Percentiles rank a stretch among this genome's conserved stretches.
phyloP scores from a whole-genome alignment of 306 rosid genomes.

The Citrullus amarus region DNA sequence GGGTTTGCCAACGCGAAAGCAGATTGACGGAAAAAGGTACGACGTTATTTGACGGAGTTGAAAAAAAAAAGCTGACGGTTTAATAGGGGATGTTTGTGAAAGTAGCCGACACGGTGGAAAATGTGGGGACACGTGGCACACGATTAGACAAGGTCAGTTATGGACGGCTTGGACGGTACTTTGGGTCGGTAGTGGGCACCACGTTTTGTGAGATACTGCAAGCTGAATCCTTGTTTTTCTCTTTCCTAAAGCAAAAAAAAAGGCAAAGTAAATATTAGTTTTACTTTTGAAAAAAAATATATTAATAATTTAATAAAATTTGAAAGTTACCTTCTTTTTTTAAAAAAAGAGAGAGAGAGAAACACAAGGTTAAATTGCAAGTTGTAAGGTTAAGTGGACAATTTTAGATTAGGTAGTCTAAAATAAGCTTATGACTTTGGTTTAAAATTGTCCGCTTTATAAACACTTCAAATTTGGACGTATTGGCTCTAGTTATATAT shows the following conservation, averaged over 20 bases:
- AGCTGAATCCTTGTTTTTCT: not conserved
- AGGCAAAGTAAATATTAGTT: not conserved
- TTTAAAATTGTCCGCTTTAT: too few relatives aligned
- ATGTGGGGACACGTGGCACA: not conserved
- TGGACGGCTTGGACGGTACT: constrained; percentile 5
- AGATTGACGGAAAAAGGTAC: constrained; percentile 3
- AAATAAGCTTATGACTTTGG: too few relatives aligned
- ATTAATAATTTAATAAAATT: too few relatives aligned
- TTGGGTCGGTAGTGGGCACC: not conserved
- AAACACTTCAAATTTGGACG: too few relatives aligned
- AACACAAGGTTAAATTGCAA: too few relatives aligned
- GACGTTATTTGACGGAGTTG: constrained; percentile 1
- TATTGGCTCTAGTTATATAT: too few relatives aligned
- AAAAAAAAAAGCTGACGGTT: not conserved
- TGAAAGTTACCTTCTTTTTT: too few relatives aligned
- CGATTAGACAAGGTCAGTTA: not conserved
- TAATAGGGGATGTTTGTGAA: not conserved
- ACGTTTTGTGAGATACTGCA: not conserved
- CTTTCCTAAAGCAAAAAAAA: not conserved
- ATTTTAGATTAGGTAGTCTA: too few relatives aligned
- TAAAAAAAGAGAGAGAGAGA: too few relatives aligned
- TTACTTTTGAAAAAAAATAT: not conserved
- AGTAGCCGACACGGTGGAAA: not conserved
- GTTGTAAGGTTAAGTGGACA: too few relatives aligned
- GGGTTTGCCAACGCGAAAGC: not conserved